Percentiles rank a stretch among this genome's conserved stretches.
Conservation (phyloP, 2,329 filamentous ascomycete species). For the Pseudonectria buxi region DNA sequence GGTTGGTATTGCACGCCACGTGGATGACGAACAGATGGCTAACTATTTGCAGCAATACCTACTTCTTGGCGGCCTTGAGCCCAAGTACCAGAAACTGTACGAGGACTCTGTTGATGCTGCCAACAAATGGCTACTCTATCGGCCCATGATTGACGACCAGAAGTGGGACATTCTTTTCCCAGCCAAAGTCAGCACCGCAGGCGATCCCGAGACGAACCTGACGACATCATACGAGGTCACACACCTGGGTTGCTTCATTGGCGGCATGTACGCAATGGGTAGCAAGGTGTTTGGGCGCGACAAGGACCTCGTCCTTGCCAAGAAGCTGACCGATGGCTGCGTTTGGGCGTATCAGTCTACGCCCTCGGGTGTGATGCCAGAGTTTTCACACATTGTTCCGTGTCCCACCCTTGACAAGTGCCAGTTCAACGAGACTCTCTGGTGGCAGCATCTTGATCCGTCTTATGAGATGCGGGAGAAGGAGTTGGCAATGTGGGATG, state of each 20-base stretch:
- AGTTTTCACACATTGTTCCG: conserved; percentile 37
- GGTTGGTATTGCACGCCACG: conserved; percentile 20
- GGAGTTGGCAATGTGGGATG: conserved; percentile 39
- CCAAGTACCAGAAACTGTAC: conserved; percentile 69
- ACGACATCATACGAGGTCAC: conserved; percentile 52
- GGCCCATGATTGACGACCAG: conserved; percentile 63
- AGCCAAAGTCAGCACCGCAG: conserved; percentile 49
- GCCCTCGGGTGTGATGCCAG: conserved; percentile 59
- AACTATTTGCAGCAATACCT: conserved; percentile 52
- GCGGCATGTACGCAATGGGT: conserved; percentile 62
- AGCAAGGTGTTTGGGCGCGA: conserved; percentile 54
- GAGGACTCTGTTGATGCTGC: conserved; percentile 59
- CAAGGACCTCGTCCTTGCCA: conserved; percentile 56
- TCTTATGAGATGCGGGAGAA: conserved; percentile 35
- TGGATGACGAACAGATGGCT: conserved; percentile 7
- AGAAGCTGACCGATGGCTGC: conserved; percentile 60
- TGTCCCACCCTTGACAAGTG: conserved; percentile 44
- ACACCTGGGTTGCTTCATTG: conserved; percentile 62
- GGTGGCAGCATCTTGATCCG: conserved; percentile 44
- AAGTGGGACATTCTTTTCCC: conserved; percentile 68
- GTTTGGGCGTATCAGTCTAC: conserved; percentile 62
- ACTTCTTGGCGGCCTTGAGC: conserved; percentile 66
- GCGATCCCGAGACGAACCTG: conserved; percentile 33
- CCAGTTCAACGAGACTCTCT: conserved; percentile 43
- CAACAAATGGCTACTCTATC: conserved; percentile 68